Percentiles rank a stretch among this genome's conserved stretches.
Evolutionary conservation across 805 yeast species (phyloP).

Genomic region (Wickerhamomyces strasburgensis): DNA sequence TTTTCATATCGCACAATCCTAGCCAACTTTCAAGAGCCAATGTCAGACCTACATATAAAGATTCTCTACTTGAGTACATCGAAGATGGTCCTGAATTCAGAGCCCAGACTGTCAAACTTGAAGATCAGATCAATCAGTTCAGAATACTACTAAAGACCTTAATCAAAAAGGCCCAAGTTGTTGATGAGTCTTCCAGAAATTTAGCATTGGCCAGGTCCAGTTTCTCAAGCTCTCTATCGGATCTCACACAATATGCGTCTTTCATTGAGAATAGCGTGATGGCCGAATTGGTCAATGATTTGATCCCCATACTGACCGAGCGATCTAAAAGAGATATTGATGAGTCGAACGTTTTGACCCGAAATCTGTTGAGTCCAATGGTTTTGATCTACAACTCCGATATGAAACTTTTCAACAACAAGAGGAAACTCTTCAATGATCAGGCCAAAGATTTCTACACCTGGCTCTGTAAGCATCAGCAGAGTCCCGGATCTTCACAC

Average conservation of each 20-base stretch:
- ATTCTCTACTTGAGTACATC: conserved; percentile 5
- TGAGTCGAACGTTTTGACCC: conserved; percentile 14
- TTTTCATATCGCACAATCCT: conserved; percentile 1
- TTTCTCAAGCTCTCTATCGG: conserved; percentile 13
- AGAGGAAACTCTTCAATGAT: conserved; percentile 12
- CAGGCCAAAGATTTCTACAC: conserved; percentile 9
- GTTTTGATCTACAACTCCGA: conserved; percentile 17
- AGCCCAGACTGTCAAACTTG: conserved; percentile 6
- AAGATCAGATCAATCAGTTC: conserved; percentile 6
- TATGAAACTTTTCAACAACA: conserved; percentile 12
- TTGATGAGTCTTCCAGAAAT: conserved; percentile 18
- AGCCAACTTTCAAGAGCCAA: neutral
- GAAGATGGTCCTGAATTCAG: conserved; percentile 13
- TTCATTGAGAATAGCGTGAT: conserved; percentile 9
- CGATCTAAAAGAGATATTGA: conserved; percentile 18
- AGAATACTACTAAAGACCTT: conserved; percentile 10
- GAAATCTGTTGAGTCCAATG: conserved; percentile 16
- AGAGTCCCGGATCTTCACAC: no score
- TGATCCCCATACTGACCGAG: conserved; percentile 15
- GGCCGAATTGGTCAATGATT: conserved; percentile 11
- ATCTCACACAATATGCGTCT: conserved; percentile 10
- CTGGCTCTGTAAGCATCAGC: no score
- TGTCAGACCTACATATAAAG: conserved; percentile 2
- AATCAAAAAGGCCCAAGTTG: conserved; percentile 16
- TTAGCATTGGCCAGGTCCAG: conserved; percentile 18